A percentile compares a stretch with the other conserved stretches of the same genome.
Conservation (phyloP, 164 flowering plant species). For the Brasenia schreberi region DNA sequence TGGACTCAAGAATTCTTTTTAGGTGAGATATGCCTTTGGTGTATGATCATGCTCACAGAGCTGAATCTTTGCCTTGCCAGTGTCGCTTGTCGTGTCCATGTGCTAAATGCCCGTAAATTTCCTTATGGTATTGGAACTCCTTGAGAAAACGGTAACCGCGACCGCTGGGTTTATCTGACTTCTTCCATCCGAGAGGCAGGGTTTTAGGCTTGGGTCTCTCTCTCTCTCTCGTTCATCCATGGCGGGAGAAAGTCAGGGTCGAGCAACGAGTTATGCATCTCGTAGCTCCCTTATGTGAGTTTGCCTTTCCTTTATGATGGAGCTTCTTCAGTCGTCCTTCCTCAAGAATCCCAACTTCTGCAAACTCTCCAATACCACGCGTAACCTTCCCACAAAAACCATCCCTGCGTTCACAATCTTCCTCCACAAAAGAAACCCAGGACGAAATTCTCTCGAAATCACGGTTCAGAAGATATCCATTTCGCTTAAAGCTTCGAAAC, state of each 20-base stretch:
- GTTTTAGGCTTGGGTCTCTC: neutral
- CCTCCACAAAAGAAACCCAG: neutral
- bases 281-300: neutral
- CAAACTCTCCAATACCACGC: neutral
- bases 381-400: neutral
- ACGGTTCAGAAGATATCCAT: neutral
- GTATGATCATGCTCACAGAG: too few species aligned
- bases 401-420: neutral
- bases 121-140: too few species aligned
- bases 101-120: too few species aligned
- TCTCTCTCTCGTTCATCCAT: neutral
- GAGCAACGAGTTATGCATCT: neutral
- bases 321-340: neutral
- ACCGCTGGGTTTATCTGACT: too few species aligned
- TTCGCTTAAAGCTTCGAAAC: conserved; percentile 27
- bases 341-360: neutral
- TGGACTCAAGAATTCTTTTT: too few species aligned
- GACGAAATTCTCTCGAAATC: neutral
- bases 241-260: too few species aligned
- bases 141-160: too few species aligned
- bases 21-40: too few species aligned
- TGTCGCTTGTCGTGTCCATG: too few species aligned
- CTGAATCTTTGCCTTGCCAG: too few species aligned
- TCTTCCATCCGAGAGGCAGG: neutral
- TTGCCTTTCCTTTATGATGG: neutral